A percentile compares a stretch with the other conserved stretches of the same genome.
phyloP scores from a whole-genome alignment of 495 filamentous ascomycete species.

The Filosporella fistucella region DNA sequence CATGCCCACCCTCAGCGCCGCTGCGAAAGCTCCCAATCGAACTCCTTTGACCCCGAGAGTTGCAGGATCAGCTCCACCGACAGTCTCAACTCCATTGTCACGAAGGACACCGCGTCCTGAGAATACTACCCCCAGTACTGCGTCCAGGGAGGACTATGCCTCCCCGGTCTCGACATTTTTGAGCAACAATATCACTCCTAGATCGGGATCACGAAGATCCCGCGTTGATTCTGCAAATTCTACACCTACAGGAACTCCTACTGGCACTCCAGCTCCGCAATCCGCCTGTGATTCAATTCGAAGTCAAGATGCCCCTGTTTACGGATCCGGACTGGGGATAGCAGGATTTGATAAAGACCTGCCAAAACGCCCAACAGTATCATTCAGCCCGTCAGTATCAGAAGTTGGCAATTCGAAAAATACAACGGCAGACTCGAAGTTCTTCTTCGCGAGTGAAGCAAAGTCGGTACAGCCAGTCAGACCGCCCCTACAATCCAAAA shows the following conservation, averaged over 20 bases:
- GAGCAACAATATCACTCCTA: conserved; percentile 64
- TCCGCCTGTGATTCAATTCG: too few species aligned
- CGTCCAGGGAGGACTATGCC: conserved; percentile 35
- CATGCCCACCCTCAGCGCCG: conserved; percentile 41
- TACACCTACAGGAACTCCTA: conserved; percentile 55
- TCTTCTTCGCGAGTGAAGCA: conserved; percentile 75
- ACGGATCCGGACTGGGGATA: conserved; percentile 17
- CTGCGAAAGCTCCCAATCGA: conserved; percentile 32
- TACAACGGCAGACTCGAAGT: conserved; percentile 46
- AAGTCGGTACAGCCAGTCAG: conserved; percentile 33
- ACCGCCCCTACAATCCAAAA: conserved; percentile 26
- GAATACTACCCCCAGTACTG: conserved; percentile 28
- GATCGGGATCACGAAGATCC: conserved; percentile 61
- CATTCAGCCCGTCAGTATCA: conserved; percentile 26
- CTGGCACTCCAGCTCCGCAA: conserved; percentile 28
- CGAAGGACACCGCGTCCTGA: conserved; percentile 31
- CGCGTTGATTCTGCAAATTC: conserved; percentile 60
- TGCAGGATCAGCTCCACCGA: conserved; percentile 31
- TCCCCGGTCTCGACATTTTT: conserved; percentile 50
- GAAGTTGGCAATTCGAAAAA: conserved; percentile 18
- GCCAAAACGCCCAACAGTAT: conserved; percentile 24
- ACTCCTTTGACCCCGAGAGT: conserved; percentile 45
- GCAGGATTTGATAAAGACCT: conserved; percentile 28
- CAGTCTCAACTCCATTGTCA: conserved; percentile 30
- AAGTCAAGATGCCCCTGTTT: too few species aligned